These are phyloP conservation scores for Schizochytrium sp. DNA, from an alignment of 108 stramenopile species.

Conservation along the genomic window DNA sequence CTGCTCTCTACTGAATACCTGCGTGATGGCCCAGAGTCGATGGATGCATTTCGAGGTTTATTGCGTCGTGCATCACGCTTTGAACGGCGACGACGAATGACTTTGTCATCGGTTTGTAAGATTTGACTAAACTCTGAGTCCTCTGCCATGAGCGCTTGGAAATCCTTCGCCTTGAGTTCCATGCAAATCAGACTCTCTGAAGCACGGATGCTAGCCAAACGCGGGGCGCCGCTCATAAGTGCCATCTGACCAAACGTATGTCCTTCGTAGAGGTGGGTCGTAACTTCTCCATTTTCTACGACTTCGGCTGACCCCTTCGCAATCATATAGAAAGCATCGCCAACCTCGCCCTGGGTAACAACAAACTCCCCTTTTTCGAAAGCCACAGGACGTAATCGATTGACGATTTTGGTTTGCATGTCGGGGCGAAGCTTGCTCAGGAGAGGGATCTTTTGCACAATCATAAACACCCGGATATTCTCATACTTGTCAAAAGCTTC, in stretches of 20 bases:
- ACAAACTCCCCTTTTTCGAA: constrained; percentile 55
- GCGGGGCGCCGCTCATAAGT: constrained; percentile 51
- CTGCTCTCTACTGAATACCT: neutral
- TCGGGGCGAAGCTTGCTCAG: constrained; percentile 20
- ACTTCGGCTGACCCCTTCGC: constrained; percentile 43
- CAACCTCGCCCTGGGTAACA: constrained; percentile 35
- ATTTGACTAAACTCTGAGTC: constrained; percentile 36
- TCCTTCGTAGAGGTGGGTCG: constrained; percentile 45
- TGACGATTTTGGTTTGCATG: constrained; percentile 45
- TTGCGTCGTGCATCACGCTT: constrained; percentile 39
- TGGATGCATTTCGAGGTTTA: neutral
- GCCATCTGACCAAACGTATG: constrained; percentile 57
- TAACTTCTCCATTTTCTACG: constrained; percentile 55
- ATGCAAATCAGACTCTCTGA: constrained; percentile 22
- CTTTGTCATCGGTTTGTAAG: constrained; percentile 1
- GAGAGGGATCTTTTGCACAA: constrained; percentile 26
- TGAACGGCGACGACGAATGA: constrained; percentile 48
- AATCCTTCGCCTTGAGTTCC: constrained; percentile 46
- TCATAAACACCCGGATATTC: constrained; percentile 33
- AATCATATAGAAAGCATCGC: constrained; percentile 56
- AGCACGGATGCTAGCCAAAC: constrained; percentile 33
- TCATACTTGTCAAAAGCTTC: constrained; percentile 27
- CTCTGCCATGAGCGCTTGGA: constrained; percentile 40
- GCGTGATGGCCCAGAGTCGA: neutral
- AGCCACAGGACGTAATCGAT: neutral